A percentile compares a stretch with the other conserved stretches of the same genome.
These are phyloP conservation scores for Hyparrhenia diplandra DNA, from an alignment of 176 grass and related monocot genomes.

Conservation along the genomic window DNA sequence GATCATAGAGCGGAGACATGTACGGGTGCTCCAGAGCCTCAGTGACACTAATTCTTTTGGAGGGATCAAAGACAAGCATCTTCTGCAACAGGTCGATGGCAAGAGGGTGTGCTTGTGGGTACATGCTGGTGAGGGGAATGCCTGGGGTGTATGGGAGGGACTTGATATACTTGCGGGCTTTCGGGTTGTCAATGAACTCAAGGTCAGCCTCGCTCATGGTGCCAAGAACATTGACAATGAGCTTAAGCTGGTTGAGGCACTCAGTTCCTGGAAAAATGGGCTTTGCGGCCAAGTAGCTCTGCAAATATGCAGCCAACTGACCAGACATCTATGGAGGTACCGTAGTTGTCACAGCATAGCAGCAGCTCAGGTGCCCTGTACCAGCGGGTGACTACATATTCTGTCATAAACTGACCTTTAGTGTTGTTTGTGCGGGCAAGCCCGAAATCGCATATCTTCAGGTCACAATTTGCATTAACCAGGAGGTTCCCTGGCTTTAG, in stretches of 20 bases:
- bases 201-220: conserved; percentile 51
- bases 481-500: conserved; percentile 62
- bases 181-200: conserved; percentile 51
- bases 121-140: conserved; percentile 36
- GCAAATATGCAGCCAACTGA: conserved; percentile 61
- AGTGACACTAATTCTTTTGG: conserved; percentile 48
- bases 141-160: conserved; percentile 47
- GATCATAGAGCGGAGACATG: conserved; percentile 58
- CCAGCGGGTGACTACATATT: conserved; percentile 59
- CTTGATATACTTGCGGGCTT: conserved; percentile 54
- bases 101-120: conserved; percentile 40
- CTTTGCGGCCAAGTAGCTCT: conserved; percentile 61
- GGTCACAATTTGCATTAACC: conserved; percentile 56
- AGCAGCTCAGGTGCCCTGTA: conserved; percentile 56
- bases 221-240: conserved; percentile 53
- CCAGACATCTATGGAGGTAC: conserved; percentile 56
- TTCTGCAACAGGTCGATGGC: conserved; percentile 61
- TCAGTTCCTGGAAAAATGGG: conserved; percentile 55
- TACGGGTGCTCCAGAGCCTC: conserved; percentile 55
- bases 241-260: conserved; percentile 55
- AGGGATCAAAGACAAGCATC: conserved; percentile 55
- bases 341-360: conserved; percentile 53
- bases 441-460: conserved; percentile 63
- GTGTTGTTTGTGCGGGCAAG: conserved; percentile 56
- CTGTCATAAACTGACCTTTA: conserved; percentile 61